phyloP scores from a whole-genome alignment of 129 eudicot species.

The Cynara cardunculus region DNA sequence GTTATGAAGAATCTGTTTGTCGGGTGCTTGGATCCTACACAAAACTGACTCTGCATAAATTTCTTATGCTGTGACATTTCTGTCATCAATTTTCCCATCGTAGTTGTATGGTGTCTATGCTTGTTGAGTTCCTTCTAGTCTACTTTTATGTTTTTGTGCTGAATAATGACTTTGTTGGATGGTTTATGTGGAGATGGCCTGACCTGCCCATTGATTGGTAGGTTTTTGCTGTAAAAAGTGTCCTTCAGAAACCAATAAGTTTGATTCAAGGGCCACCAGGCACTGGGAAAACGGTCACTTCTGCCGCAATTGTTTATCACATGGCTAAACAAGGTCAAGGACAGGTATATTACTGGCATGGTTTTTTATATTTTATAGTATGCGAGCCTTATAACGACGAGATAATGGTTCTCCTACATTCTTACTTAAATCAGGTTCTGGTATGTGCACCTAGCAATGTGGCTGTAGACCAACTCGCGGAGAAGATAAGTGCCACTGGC shows the following conservation, averaged over 20 bases:
- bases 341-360: conserved; percentile 48
- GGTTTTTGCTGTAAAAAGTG: conserved; percentile 97
- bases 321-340: conserved; percentile 99
- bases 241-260: conserved; percentile 92
- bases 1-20: background rate
- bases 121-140: background rate
- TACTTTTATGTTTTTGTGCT: background rate
- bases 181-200: background rate
- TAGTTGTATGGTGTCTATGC: background rate
- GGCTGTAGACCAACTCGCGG: conserved; percentile 95
- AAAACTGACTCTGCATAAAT: background rate
- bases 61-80: background rate
- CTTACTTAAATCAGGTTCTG: conserved; percentile 54
- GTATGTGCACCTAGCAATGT: conserved; percentile 99
- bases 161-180: background rate
- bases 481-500: conserved; percentile 94
- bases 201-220: conserved; percentile 19
- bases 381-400: background rate
- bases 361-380: background rate
- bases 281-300: conserved; percentile 94
- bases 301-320: conserved; percentile 97
- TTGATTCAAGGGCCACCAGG: conserved; percentile 98
- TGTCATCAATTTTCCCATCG: background rate
- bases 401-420: background rate
- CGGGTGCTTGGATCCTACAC: background rate